A percentile compares a stretch with the other conserved stretches of the same genome.
These are phyloP conservation scores for Boletus patriciae DNA, from an alignment of 768 basidiomycete genomes.

Conservation along the genomic window DNA sequence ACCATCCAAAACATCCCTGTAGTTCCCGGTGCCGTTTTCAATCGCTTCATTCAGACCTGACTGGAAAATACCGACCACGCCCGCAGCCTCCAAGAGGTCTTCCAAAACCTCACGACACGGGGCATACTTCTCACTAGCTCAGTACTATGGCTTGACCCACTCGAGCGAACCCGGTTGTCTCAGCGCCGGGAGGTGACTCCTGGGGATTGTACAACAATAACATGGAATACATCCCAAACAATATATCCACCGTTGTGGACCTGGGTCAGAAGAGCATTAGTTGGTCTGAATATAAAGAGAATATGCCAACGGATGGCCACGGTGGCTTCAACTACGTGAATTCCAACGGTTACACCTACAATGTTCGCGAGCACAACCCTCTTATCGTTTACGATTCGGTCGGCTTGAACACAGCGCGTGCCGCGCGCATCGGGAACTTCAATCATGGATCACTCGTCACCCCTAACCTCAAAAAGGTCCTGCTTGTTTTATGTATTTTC, in stretches of 20 bases:
- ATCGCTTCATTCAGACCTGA: conserved; percentile 53
- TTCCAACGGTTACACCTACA: conserved; percentile 42
- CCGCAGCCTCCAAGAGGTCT: conserved; percentile 28
- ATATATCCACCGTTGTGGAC: conserved; percentile 59
- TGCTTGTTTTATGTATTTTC: neutral
- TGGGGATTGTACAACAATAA: conserved; percentile 49
- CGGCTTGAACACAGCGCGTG: too few relatives aligned
- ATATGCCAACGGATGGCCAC: conserved; percentile 51
- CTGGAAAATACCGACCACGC: conserved; percentile 53
- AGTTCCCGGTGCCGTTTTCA: conserved; percentile 44
- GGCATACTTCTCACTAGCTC: conserved; percentile 48
- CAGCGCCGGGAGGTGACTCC: conserved; percentile 51
- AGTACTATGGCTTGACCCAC: conserved; percentile 48
- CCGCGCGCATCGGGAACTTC: conserved; percentile 51
- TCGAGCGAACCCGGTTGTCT: conserved; percentile 61
- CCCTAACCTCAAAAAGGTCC: conserved; percentile 46
- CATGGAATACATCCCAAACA: conserved; percentile 35
- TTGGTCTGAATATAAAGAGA: conserved; percentile 63
- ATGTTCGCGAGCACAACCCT: conserved; percentile 56
- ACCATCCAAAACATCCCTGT: conserved; percentile 38
- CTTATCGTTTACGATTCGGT: too few relatives aligned
- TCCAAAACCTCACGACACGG: conserved; percentile 43
- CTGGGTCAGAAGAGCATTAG: conserved; percentile 56
- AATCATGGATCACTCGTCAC: conserved; percentile 62
- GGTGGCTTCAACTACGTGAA: conserved; percentile 38